Evolutionary conservation across 257 asterid species (phyloP).

Genomic region (Solanum corneliomulleri): DNA sequence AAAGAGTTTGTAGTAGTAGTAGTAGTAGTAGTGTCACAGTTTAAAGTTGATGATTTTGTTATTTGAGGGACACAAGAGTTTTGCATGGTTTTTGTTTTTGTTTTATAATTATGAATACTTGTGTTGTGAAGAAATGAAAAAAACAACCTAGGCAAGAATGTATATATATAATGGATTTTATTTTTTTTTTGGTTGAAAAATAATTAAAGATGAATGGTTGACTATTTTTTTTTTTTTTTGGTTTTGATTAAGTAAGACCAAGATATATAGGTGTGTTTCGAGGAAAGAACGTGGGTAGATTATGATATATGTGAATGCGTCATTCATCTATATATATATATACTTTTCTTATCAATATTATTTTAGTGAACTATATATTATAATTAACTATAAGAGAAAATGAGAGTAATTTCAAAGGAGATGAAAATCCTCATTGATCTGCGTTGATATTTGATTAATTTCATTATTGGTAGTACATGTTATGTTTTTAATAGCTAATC

Average conservation of each 20-base stretch:
- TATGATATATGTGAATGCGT: neutral
- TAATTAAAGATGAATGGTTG: neutral
- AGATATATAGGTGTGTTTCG: neutral
- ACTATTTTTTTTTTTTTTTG: neutral
- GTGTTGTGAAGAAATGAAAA: neutral
- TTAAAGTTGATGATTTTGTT: neutral
- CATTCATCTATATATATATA: neutral
- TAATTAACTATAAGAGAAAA: neutral
- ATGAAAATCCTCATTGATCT: neutral
- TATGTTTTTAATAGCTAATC: neutral
- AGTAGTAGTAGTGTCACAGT: neutral
- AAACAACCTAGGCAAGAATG: neutral
- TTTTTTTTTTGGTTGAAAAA: neutral
- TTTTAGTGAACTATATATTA: neutral
- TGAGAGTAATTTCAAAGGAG: neutral
- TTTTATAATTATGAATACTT: neutral
- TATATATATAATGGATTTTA: neutral
- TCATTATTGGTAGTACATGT: too few species aligned
- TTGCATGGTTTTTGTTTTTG: neutral
- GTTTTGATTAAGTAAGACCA: neutral
- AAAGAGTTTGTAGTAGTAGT: neutral
- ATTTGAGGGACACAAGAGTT: neutral
- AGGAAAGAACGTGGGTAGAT: neutral
- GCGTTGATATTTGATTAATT: too few species aligned
- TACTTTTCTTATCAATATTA: neutral